These are phyloP conservation scores for Colletotrichum ledebouriae DNA, from an alignment of 2,329 filamentous ascomycete genomes.

Conservation along the genomic window DNA sequence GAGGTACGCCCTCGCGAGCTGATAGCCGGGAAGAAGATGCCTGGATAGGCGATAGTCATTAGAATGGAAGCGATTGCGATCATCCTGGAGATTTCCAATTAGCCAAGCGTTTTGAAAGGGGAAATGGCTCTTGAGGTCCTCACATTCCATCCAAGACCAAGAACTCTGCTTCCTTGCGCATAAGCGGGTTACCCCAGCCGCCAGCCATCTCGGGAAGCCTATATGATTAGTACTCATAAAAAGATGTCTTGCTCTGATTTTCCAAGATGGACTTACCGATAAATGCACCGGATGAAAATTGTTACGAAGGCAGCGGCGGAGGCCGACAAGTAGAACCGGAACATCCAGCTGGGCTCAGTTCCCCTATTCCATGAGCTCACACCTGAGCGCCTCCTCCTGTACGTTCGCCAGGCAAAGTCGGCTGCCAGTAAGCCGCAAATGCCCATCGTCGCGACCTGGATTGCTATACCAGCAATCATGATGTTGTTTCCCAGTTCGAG, in stretches of 20 bases:
- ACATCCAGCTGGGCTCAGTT: background rate
- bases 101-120: background rate
- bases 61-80: background rate
- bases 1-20: background rate
- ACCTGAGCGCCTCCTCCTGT: background rate
- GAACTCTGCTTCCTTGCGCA: background rate
- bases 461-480: conserved; percentile 5
- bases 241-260: background rate
- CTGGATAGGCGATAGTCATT: conserved; percentile 2
- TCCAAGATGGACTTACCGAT: background rate
- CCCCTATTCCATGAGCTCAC: background rate
- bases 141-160: conserved; percentile 11
- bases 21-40: conserved; percentile 1
- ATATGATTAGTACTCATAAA: background rate
- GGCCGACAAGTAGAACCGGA: conserved; percentile 1
- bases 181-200: background rate
- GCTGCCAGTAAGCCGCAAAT: conserved; percentile 2
- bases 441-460: conserved; percentile 11
- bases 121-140: background rate
- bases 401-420: background rate
- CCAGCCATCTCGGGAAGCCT: conserved; percentile 16
- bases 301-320: background rate
- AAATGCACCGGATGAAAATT: conserved; percentile 4
- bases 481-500: conserved; percentile 15
- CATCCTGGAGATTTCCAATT: background rate